Base-by-base conservation (phyloP, 208 protist species). In the Acanthamoeba culbertsoni region DNA sequence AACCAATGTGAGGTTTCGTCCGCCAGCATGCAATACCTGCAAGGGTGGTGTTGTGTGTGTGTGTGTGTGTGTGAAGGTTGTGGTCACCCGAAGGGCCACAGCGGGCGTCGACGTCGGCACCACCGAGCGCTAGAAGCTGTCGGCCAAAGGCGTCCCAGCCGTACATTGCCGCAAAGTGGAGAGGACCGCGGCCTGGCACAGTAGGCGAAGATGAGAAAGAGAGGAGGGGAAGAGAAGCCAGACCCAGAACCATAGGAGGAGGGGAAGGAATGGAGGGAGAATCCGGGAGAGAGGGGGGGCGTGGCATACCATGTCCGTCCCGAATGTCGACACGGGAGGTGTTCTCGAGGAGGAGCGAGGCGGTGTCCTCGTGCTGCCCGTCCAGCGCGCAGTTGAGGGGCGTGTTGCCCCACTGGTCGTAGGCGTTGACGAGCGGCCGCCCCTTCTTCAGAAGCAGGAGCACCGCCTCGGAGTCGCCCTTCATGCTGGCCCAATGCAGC, bases 391-490 rank as follows among this genome's bases (percentile, higher is more conserved):
- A 82, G 71, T 51, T 82, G 43, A 82, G 71, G 2, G 71, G 71
- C 35, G 71, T 82, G 71, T 82, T 82, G 71, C 71, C 71, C 71
- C 71, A 82, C 37, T 82, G 71, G 7, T 82, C 71, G 40, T 51
- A 82, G 40, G 71, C 71, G 71, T 82, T 82, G 26, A 82, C 71
- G 4, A 82, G 71, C 26, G 71, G 71, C 7, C 71, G 71, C 1
- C 71, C 71, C 43, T 82, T 82, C 71, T 82, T 82, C n/a, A 82
- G 35, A 0, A 82, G 33, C 37, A 51, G n/a, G 40, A 82, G 71
- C 37, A 82, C 71, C 42, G 71, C 40, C 71, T 82, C 71, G 28
- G 71, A 82, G n/a, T 82, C 71, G 71, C 71, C 71, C 43, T 82
- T 82, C 26, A n/a, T 53, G 43, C 71, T 82, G 31, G 79, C 79